These are phyloP conservation scores for Durotheca rogersii DNA, from an alignment of 495 filamentous ascomycete species.

Conservation along the genomic window DNA sequence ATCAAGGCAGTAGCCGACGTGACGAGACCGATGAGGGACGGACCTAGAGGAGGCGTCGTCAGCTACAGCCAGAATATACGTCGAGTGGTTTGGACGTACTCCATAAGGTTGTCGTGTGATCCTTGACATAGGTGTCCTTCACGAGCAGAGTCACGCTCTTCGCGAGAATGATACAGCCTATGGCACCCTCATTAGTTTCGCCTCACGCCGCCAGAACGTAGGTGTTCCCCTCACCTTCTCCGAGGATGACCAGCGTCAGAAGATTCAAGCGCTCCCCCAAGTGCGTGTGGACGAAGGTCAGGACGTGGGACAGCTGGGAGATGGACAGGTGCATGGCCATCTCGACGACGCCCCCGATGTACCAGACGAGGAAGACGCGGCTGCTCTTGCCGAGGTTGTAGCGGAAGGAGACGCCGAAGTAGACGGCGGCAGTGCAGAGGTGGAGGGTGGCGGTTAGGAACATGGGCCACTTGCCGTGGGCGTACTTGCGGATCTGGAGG, in stretches of 20 bases:
- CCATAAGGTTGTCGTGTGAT: slow-evolving; percentile 41
- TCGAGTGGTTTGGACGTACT: slow-evolving; percentile 28
- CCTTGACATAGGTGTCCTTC: slow-evolving; percentile 40
- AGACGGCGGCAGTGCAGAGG: slow-evolving; percentile 43
- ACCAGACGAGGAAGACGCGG: slow-evolving; percentile 57
- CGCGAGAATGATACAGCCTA: slow-evolving; percentile 29
- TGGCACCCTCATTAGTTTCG: too few species aligned
- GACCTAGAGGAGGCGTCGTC: slow-evolving; percentile 23
- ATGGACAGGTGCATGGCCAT: slow-evolving; percentile 54
- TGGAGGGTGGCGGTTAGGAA: slow-evolving; percentile 48
- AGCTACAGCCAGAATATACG: slow-evolving; percentile 12
- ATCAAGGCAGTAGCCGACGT: slow-evolving; percentile 49
- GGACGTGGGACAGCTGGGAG: slow-evolving; percentile 53
- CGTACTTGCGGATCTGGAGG: slow-evolving; percentile 46
- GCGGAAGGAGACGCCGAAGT: slow-evolving; percentile 50
- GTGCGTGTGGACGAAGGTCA: slow-evolving; percentile 66
- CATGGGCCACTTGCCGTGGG: slow-evolving; percentile 39
- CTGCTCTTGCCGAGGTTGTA: slow-evolving; percentile 31
- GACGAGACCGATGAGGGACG: slow-evolving; percentile 38
- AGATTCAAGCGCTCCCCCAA: slow-evolving; percentile 66
- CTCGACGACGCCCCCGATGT: slow-evolving; percentile 58
- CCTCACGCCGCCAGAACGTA: too few species aligned
- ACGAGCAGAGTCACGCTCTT: slow-evolving; percentile 28
- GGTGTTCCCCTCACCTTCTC: slow-evolving; percentile 65
- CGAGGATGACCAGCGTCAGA: slow-evolving; percentile 68